Percentiles rank a stretch among this genome's conserved stretches.
phyloP scores from a whole-genome alignment of 129 eudicot species.

The Lactuca sativa region DNA sequence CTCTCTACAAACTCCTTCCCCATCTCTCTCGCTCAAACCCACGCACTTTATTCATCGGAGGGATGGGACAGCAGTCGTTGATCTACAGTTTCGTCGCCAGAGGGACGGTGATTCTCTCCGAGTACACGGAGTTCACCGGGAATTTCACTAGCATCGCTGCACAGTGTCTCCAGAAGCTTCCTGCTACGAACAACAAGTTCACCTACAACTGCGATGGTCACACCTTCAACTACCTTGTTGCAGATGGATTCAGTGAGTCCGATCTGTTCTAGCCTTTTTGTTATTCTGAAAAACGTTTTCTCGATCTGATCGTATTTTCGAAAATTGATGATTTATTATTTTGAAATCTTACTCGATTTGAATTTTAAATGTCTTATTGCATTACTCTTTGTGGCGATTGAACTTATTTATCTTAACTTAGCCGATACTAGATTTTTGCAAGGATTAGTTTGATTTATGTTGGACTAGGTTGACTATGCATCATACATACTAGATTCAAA shows the following conservation, averaged over 20 bases:
- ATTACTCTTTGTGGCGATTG: background rate
- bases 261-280: slow-evolving; percentile 21
- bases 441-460: slow-evolving; percentile 9
- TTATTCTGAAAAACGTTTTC: background rate
- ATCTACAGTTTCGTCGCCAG: slow-evolving; percentile 59
- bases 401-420: background rate
- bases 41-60: slow-evolving; percentile 5
- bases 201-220: slow-evolving; percentile 63
- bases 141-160: slow-evolving; percentile 51
- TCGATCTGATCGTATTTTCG: slow-evolving; percentile 17
- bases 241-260: slow-evolving; percentile 53
- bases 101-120: slow-evolving; percentile 53
- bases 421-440: background rate
- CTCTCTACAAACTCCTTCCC: slow-evolving; percentile 22
- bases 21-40: background rate
- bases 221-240: slow-evolving; percentile 59
- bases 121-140: slow-evolving; percentile 59
- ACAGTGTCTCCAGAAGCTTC: slow-evolving; percentile 66
- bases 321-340: background rate
- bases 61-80: slow-evolving; percentile 52
- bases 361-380: background rate
- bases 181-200: slow-evolving; percentile 52
- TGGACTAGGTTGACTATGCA: slow-evolving; percentile 20
- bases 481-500: background rate
- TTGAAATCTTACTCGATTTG: slow-evolving; percentile 20